A percentile compares a stretch with the other conserved stretches of the same genome.
Conservation (phyloP, 768 basidiomycete genomes). For the Chlorophyllum brunneum region DNA sequence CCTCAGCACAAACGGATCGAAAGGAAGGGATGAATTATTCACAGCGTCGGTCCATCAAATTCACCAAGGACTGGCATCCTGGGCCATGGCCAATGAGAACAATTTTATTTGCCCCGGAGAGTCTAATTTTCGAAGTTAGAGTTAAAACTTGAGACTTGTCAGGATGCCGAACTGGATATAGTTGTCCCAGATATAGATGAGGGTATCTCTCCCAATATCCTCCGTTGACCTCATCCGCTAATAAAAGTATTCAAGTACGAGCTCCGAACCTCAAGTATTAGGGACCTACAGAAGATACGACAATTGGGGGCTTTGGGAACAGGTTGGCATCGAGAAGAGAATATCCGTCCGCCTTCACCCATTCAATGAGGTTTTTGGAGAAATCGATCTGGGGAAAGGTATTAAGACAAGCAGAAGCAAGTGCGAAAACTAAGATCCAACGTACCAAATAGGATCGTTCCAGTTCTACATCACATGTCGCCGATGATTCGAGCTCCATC, state of each 20-base stretch:
- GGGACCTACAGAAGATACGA: background rate
- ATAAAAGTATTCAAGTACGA: background rate
- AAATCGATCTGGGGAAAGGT: constrained; percentile 70
- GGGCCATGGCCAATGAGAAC: constrained; percentile 86
- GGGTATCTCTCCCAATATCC: constrained; percentile 50
- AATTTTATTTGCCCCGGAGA: constrained; percentile 69
- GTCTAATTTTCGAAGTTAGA: constrained; percentile 44
- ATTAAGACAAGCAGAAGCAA: background rate
- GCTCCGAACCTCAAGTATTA: background rate
- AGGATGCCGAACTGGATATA: constrained; percentile 73
- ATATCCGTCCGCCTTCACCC: constrained; percentile 66
- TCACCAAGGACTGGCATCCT: constrained; percentile 73
- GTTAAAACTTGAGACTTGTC: background rate
- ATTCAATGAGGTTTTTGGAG: constrained; percentile 73
- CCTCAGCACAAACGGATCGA: background rate
- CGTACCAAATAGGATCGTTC: constrained; percentile 84
- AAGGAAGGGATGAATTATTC: constrained; percentile 18
- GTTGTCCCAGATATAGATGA: constrained; percentile 94
- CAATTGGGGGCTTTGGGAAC: constrained; percentile 50
- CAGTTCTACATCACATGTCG: constrained; percentile 67
- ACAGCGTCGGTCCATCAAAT: constrained; percentile 73
- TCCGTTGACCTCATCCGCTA: constrained; percentile 40
- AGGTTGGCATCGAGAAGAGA: constrained; percentile 87
- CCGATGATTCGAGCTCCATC: constrained; percentile 72
- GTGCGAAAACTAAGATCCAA: background rate